Evolutionary conservation across 2,329 filamentous ascomycete species (phyloP), one percentile per base, ranked within the genome.

Genomic region (Ceratocystis variospora): DNA sequence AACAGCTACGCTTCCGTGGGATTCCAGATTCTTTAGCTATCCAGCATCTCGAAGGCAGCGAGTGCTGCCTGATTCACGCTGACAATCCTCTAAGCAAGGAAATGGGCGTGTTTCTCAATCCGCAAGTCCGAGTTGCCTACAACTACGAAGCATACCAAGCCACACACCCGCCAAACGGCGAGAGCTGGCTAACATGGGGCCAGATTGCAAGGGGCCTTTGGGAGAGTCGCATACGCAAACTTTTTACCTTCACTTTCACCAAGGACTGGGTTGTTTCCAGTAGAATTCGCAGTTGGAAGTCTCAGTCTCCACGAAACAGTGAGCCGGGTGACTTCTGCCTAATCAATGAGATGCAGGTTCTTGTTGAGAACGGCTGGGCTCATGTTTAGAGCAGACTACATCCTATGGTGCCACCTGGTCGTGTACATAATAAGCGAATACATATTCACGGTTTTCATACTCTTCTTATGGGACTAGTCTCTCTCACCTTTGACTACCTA

Each of bases 31-130:
- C 79, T 3, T 80, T 93, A 1, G 83, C 83, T 1, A 71, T 74
- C 6, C 71, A 77, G 31, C 87, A 89, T 71, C 77, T 91, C 31
- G 89, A 92, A 74, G 88, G 80, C n/a, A 88, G 84, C 15, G 88
- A 92, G 74, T 91, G 88, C 76, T 92, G 89, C 74, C 81, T 92
- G 64, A 84, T 90, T 65, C 87, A 90, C 72, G 83, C 83, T 1
- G 87, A 90, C 71, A 90, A 89, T 70, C 82, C 82, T 1, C 75
- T 85, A 3, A 79, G 79, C 4, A 72, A 72, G 66, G 73, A 74
- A 5, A 70, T 74, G 65, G 84, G 87, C 62, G 83, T 89, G 5
- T 90, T 79, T 73, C 72, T 90, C 48, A 90, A 90, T 72, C 86
- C 87, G 1, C 80, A 80, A 12, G 87, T 90, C 10, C 79, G 86